These are phyloP conservation scores for Clarireedia hainanense DNA, from an alignment of 2,329 filamentous ascomycete species.

Conservation along the genomic window DNA sequence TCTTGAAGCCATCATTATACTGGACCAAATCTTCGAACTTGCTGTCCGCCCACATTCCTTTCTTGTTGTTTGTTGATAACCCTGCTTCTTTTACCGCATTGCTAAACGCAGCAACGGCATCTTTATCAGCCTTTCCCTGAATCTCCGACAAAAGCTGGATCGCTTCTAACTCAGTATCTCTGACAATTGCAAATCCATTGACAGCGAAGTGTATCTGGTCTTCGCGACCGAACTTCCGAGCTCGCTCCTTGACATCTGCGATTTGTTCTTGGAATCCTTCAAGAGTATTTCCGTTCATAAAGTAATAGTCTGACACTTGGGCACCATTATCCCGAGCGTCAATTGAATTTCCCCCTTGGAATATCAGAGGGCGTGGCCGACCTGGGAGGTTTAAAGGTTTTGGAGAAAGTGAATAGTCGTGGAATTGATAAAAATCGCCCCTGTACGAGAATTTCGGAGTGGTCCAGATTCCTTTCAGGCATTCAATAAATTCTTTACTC, in stretches of 20 bases:
- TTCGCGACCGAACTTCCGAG: constrained; percentile 36
- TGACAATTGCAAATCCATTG: constrained; percentile 42
- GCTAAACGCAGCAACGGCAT: constrained; percentile 42
- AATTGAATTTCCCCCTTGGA: constrained; percentile 44
- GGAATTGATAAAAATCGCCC: constrained; percentile 46
- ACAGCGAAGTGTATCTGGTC: constrained; percentile 41
- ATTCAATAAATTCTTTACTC: constrained; percentile 42
- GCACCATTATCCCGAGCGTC: constrained; percentile 43
- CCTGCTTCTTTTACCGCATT: constrained; percentile 43
- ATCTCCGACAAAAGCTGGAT: constrained; percentile 42
- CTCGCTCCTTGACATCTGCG: constrained; percentile 39
- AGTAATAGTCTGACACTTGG: constrained; percentile 42
- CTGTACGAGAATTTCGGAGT: constrained; percentile 40
- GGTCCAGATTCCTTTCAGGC: constrained; percentile 44
- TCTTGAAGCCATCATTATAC: constrained; percentile 49
- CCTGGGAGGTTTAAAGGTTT: constrained; percentile 39
- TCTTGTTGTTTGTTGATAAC: constrained; percentile 38
- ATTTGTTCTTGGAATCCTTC: constrained; percentile 45
- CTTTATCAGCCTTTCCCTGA: constrained; percentile 43
- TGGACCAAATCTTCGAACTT: constrained; percentile 46
- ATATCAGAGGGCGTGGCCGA: constrained; percentile 42
- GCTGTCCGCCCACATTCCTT: constrained; percentile 45
- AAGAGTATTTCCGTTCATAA: constrained; percentile 49
- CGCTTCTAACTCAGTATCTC: constrained; percentile 42
- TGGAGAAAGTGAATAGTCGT: constrained; percentile 41